Conservation (phyloP, 805 yeast species). For the Candida manassasensis region DNA sequence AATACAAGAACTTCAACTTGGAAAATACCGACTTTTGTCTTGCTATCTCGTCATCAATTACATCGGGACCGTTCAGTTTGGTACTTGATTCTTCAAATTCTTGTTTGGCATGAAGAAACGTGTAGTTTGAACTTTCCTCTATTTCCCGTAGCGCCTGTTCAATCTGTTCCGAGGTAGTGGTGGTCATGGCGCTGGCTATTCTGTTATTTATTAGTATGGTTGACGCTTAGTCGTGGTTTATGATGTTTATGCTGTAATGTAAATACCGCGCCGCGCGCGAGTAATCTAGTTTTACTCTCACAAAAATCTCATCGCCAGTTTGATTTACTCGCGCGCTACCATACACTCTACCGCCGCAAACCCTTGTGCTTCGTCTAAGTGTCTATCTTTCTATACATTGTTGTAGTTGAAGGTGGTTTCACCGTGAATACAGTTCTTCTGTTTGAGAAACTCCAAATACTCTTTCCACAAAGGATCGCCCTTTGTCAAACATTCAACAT, state of each 20-base stretch:
- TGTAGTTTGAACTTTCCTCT: background rate
- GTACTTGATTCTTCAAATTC: slow-evolving; percentile 12
- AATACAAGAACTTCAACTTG: slow-evolving; percentile 56
- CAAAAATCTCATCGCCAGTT: too few species aligned
- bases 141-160: background rate
- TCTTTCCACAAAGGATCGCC: slow-evolving; percentile 49
- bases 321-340: too few species aligned
- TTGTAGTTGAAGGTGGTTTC: slow-evolving; percentile 5
- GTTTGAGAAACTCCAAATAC: slow-evolving; percentile 39
- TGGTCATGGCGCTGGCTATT: background rate
- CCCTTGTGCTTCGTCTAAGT: too few species aligned
- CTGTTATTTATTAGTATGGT: too few species aligned
- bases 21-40: slow-evolving; percentile 41
- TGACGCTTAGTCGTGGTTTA: too few species aligned
- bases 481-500: slow-evolving; percentile 37
- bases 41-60: slow-evolving; percentile 30
- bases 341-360: too few species aligned
- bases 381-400: too few species aligned
- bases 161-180: background rate
- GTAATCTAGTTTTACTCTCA: too few species aligned
- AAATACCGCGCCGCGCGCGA: too few species aligned
- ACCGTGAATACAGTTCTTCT: slow-evolving; percentile 14
- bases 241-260: too few species aligned
- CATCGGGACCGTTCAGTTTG: slow-evolving; percentile 22
- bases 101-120: slow-evolving; percentile 10